These are phyloP conservation scores for Diutina scorzettiae DNA, from an alignment of 1,139 yeast species.

Conservation along the genomic window DNA sequence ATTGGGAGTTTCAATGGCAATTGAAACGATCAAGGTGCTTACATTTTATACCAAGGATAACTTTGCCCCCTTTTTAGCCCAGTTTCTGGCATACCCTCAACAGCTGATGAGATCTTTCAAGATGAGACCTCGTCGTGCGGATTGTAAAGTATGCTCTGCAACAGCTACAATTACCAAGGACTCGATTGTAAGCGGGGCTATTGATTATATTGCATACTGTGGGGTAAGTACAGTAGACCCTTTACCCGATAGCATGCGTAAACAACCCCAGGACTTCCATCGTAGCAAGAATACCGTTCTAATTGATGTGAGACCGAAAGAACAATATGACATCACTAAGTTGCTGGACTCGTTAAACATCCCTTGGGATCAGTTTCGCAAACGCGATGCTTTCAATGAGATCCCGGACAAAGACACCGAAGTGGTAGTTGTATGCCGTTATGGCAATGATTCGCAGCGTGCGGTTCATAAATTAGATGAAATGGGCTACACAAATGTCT, in stretches of 20 bases:
- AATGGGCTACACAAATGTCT: conserved; percentile 36
- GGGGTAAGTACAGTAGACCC: conserved; percentile 33
- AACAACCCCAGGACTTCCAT: conserved; percentile 34
- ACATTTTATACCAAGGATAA: conserved; percentile 43
- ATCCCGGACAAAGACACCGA: conserved; percentile 8
- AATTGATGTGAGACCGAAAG: conserved; percentile 73
- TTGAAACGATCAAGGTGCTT: conserved; percentile 70
- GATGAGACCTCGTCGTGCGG: conserved; percentile 57
- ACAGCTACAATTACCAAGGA: conserved; percentile 34
- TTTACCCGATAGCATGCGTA: conserved; percentile 21
- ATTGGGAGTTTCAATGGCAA: conserved; percentile 81
- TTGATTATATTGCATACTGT: conserved; percentile 66
- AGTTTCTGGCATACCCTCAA: conserved; percentile 64
- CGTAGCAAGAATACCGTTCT: conserved; percentile 23
- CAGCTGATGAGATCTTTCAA: conserved; percentile 64
- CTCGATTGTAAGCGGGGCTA: conserved; percentile 30
- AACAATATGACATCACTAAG: conserved; percentile 59
- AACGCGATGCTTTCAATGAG: conserved; percentile 17
- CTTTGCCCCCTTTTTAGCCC: conserved; percentile 57
- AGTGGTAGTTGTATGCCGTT: conserved; percentile 58
- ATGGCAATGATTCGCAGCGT: conserved; percentile 83
- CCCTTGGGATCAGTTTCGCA: conserved; percentile 35
- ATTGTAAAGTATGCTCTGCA: conserved; percentile 59
- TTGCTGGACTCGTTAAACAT: conserved; percentile 52
- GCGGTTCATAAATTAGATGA: conserved; percentile 51